Percentiles rank a stretch among this genome's conserved stretches.
These are phyloP conservation scores for Nemania abortiva DNA, from an alignment of 2,329 filamentous ascomycete genomes.

Conservation along the genomic window DNA sequence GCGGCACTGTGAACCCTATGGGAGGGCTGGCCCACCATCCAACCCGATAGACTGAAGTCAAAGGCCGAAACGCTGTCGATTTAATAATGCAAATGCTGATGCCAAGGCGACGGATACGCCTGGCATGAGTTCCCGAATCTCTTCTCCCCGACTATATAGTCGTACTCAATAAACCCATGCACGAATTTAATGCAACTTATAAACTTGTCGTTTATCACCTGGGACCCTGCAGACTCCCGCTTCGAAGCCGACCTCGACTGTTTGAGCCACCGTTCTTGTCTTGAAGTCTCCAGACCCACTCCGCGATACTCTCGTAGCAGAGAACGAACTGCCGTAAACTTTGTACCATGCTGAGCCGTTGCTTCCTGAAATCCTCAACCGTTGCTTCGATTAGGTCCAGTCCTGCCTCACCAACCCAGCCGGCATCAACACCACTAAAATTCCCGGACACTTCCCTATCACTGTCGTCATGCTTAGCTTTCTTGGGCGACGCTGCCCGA, in stretches of 20 bases:
- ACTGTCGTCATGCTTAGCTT: slow-evolving; percentile 32
- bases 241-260: slow-evolving; percentile 49
- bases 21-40: background rate
- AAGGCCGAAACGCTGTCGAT: slow-evolving; percentile 12
- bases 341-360: slow-evolving; percentile 96
- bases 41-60: background rate
- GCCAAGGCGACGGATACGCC: slow-evolving; percentile 9
- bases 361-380: slow-evolving; percentile 89
- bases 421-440: slow-evolving; percentile 57
- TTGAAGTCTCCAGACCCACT: slow-evolving; percentile 77
- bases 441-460: slow-evolving; percentile 15
- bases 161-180: background rate
- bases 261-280: slow-evolving; percentile 48
- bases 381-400: slow-evolving; percentile 86
- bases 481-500: slow-evolving; percentile 50
- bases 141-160: background rate
- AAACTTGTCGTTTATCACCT: slow-evolving; percentile 35
- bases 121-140: background rate
- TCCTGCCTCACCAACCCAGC: slow-evolving; percentile 77
- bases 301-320: slow-evolving; percentile 93
- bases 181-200: background rate
- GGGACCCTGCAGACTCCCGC: slow-evolving; percentile 50
- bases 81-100: slow-evolving; percentile 19
- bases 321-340: slow-evolving; percentile 93
- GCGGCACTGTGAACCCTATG: slow-evolving; percentile 1